Evolutionary conservation across 495 filamentous ascomycete genomes (phyloP), one percentile per base, ranked within the genome.

Genomic region (Penicillium herquei): DNA sequence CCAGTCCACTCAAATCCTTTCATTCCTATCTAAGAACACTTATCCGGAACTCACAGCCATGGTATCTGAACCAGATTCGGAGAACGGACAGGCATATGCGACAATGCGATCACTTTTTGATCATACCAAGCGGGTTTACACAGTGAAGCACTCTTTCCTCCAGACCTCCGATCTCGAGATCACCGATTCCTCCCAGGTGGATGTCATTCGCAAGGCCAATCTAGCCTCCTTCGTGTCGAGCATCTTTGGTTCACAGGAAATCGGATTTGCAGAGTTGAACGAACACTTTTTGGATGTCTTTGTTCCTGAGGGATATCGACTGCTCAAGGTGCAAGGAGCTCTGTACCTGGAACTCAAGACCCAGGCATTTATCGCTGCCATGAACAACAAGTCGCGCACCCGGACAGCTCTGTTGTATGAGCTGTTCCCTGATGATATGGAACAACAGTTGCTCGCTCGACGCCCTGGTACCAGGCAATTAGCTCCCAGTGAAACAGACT

Each of bases 311-410:
- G 86, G 87, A 13, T 81, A 81, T n/a, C 79, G 84, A 6, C 65
- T 96, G 34, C 74, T 90, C 14, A 88, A 88, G 49, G 85, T 83
- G 45, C 84, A 87, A 56, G 86, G 84, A 11, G 81, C 86, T 26
- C 59, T 96, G 26, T 89, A 89, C 58, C 75, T 96, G 14, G 87
- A 91, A 52, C 76, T 96, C 14, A 96, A 96, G 67, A 96, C 92
- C 1, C 90, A 95, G 55, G 84, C 86, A 9, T 89, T 92, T 57
- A 87, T 96, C 49, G 85, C 87, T 3, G 84, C 88, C 3, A 79
- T 90, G 62, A 76, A 80, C 40, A 85, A 82, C 49, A 80, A 82
- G 16, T 82, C 89, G 39, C 81, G 80, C 16, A 78, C 82, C 3
- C 82, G 81, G 44, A 84, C 86, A 4, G 86, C 87, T 34, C 77